A percentile compares a stretch with the other conserved stretches of the same genome.
These are phyloP conservation scores for Colletotrichum zoysiae DNA, from an alignment of 2,329 filamentous ascomycete genomes.

Conservation along the genomic window DNA sequence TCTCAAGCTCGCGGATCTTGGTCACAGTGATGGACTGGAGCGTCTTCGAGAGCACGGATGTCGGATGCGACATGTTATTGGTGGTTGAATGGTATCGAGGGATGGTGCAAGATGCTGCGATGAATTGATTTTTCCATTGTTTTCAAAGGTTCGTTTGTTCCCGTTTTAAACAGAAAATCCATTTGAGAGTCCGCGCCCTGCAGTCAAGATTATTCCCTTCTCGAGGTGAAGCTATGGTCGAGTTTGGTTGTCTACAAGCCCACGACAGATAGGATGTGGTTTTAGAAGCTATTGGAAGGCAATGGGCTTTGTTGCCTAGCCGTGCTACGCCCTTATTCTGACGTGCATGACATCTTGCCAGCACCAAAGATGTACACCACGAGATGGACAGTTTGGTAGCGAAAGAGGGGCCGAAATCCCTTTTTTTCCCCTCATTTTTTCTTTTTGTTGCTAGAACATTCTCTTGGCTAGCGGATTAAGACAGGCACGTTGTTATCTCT, in stretches of 20 bases:
- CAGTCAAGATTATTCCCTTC: too few species aligned
- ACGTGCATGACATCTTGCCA: not conserved
- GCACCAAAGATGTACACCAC: not conserved
- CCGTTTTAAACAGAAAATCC: not conserved
- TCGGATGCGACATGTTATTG: not conserved
- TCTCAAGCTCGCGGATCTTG: slow-evolving; percentile 59
- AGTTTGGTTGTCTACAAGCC: not conserved
- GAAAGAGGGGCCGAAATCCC: too few species aligned
- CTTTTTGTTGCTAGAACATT: not conserved
- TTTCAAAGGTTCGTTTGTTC: too few species aligned
- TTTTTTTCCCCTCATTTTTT: not conserved
- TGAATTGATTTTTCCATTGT: too few species aligned
- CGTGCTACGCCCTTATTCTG: slow-evolving; percentile 7
- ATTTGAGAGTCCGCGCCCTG: not conserved
- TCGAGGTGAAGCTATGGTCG: accelerated
- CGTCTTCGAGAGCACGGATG: slow-evolving; percentile 52
- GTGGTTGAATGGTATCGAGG: not conserved
- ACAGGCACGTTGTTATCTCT: too few species aligned
- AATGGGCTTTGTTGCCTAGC: not conserved
- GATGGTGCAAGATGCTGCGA: not conserved
- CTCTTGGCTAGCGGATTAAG: not conserved
- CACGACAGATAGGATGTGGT: not conserved
- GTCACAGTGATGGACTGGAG: slow-evolving; percentile 58
- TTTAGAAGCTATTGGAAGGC: not conserved
- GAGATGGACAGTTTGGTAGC: not conserved